Percentiles rank a stretch among this genome's conserved stretches.
These are phyloP conservation scores for Pistacia integerrima DNA, from an alignment of 345 rosid genomes.

Conservation along the genomic window DNA sequence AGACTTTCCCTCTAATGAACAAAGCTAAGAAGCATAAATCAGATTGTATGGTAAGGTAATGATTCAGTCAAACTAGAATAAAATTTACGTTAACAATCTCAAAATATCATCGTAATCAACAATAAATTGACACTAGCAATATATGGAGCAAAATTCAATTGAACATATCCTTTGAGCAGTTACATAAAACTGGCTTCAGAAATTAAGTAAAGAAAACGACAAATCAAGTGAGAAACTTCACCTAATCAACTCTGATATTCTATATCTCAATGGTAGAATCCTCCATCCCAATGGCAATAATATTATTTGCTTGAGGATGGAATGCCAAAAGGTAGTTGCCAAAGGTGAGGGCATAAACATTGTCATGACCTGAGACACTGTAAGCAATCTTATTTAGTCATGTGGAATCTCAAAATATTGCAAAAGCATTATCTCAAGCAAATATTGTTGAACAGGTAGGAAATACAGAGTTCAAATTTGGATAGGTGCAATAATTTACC, in stretches of 20 bases:
- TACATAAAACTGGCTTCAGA: background rate
- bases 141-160: background rate
- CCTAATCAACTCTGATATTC: constrained; percentile 88
- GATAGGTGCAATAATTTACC: constrained; percentile 39
- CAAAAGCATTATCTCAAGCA: background rate
- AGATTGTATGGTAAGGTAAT: background rate
- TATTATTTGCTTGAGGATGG: constrained; percentile 85
- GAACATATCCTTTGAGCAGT: background rate
- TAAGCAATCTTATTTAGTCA: constrained; percentile 10
- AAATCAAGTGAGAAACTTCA: constrained; percentile 21
- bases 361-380: constrained; percentile 48
- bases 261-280: constrained; percentile 82
- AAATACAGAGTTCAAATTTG: background rate
- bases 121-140: background rate
- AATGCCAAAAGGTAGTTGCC: constrained; percentile 80
- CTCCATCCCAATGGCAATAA: constrained; percentile 91
- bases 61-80: background rate
- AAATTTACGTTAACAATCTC: background rate
- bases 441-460: background rate
- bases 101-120: background rate
- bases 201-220: background rate
- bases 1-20: background rate
- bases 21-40: background rate
- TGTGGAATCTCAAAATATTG: constrained; percentile 1
- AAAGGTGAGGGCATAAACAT: constrained; percentile 86